Evolutionary conservation across 1,284 basidiomycete genomes (phyloP), one percentile per base, ranked within the genome.

Genomic region (Trametes hirsuta): DNA sequence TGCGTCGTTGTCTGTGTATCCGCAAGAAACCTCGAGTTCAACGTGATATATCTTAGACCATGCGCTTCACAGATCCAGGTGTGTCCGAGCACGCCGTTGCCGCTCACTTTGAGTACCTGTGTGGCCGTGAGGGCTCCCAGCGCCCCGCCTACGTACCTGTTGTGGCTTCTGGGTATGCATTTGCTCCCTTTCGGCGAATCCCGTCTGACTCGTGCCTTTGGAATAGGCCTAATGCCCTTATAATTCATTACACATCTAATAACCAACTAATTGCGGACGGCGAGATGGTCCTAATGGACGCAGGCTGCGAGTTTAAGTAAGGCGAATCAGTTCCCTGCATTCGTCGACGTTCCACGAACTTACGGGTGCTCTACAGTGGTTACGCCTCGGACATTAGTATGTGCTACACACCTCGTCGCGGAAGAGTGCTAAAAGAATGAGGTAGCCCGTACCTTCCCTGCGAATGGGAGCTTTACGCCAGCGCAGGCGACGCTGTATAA

Each of bases 381-480:
- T 99, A 99, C 71, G 94, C 95, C 1, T 95, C 94, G 44, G 97
- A 99, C 74, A 98, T 99, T 68, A 98, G 90, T 91, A 63, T 62
- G 84, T 72, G 12, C 14, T 51, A 10, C 49, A 44, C 42, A 61
- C 14, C 47, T 25, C 14, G 11, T 12, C 14, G 39, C 36, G 35
- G 54, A 25, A 24, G 55, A 58, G 40, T 44, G 21, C 49, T 63
- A 69, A 50, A 39, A 3, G 11, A 6, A 15, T 22, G 6, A 4
- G 12, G 11, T 66, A 90, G 89, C 95, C 6, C 91, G 97, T 42
- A 95, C 96, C 14, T 98, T 90, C 73, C 97, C 97, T 1, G 88
- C 85, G 14, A 87, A 86, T 4, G 95, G 95, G 0, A 80, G 71
- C 24, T 99, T 98, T 74, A 88, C 88, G 1, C 69, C 80, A 0